Conservation (phyloP, 2,329 filamentous ascomycete species). For the Colletotrichum siamense region DNA sequence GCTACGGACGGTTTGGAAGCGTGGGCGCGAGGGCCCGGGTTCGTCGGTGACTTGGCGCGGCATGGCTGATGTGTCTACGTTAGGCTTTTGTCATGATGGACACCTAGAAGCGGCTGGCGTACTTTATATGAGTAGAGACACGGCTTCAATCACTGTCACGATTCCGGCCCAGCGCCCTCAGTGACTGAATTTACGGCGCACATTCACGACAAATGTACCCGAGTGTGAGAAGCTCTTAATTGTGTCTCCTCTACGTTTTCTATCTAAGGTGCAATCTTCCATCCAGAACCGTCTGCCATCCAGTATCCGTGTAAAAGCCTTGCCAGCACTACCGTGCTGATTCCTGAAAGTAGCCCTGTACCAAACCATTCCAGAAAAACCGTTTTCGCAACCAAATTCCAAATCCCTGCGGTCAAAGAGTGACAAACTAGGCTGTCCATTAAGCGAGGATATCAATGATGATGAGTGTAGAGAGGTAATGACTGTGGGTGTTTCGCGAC, state of each 20-base stretch:
- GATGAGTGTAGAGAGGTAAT: not conserved
- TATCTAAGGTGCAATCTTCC: not conserved
- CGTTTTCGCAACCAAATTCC: not conserved
- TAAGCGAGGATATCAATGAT: not conserved
- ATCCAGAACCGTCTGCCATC: not conserved
- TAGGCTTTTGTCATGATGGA: not conserved
- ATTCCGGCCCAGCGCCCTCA: fast-evolving
- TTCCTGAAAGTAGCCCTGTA: not conserved
- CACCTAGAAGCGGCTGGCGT: fast-evolving
- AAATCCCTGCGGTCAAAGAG: not conserved
- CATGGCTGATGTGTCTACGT: not conserved
- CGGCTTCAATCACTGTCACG: fast-evolving
- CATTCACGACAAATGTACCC: not conserved
- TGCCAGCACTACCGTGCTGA: not conserved
- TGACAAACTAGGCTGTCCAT: conserved; percentile 9
- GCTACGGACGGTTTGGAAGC: not conserved
- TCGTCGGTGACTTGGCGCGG: not conserved
- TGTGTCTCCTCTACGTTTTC: not conserved
- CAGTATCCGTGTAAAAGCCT: not conserved
- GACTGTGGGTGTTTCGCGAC: not conserved
- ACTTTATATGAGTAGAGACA: not conserved
- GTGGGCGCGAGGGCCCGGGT: not conserved
- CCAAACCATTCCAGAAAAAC: not conserved
- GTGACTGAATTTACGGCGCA: not conserved
- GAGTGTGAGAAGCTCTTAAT: not conserved